Evolutionary conservation across 1,284 basidiomycete genomes (phyloP), one percentile per base, ranked within the genome.

Genomic region (Ceratobasidium sp.): DNA sequence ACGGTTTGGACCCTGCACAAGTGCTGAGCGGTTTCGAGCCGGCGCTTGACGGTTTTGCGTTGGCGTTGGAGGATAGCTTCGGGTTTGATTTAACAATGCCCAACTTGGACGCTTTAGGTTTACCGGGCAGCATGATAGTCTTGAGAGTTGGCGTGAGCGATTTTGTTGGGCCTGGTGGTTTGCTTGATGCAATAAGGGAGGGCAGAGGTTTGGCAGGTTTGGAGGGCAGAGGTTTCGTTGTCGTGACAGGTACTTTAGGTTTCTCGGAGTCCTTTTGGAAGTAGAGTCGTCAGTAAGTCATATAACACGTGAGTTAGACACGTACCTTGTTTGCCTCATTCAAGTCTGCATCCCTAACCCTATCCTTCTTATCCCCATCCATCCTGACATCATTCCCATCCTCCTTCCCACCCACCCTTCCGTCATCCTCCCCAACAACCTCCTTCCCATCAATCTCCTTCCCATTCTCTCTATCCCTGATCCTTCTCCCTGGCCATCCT

Each of bases 311-410:
- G 16, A 49, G 35, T n/a, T 28, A 35, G 3, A 3, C 18, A 38
- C 46, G 35, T 38, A 50, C 61, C 46, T 63, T 49, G 28, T 26
- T 41, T 35, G 41, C 44, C 66, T 57, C 35, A 16, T 50, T 54
- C 67, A 58, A 58, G 1, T 46, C 69, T 11, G 30, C 52, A n/a
- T 44, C 55, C 54, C 44, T 9, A 26, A 16, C 38, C 13, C 28
- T 26, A 16, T 23, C 44, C 21, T 70, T 55, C 67, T 59, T 59
- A 43, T 70, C 67, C 13, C 58, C 55, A 35, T 70, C 67, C 11
- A n/a, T 41, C 58, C 44, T 44, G 35, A 5, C 57, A 43, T 23
- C 59, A 7, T 62, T 23, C n/a, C 59, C 13, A 46, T 46, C 43
- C 41, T 47, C 43, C 55, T 8, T 23, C 21, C 26, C 59, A 47